Base-by-base conservation (phyloP, 2,329 filamentous ascomycete genomes). In the Metarhizium robertsii region DNA sequence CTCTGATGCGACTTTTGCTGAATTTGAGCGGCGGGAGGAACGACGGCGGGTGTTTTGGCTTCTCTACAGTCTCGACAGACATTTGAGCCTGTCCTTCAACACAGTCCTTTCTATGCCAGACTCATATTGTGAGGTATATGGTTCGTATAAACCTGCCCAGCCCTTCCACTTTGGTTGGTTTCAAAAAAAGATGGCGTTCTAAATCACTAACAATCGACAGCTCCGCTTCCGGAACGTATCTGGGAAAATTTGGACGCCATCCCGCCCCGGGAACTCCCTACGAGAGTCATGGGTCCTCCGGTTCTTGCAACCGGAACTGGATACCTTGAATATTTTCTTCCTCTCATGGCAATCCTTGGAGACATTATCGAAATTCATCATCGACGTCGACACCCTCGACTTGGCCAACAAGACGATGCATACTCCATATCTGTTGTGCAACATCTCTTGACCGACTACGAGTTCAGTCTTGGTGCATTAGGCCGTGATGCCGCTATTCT, bases 271-370 rank as follows among this genome's bases (percentile, higher is more conserved):
- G 64, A 65, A 10, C 60, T 74, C 10, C 72, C 73, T 0, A 58
- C 62, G 0, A 65, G 70, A 8, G 57, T 63, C 0, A 58, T 71
- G 3, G 75, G 75, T 0, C 73, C 75, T 2, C 69, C 72, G 0
- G 69, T 64, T 10, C 64, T 60, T 25, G 67, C 72, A 38, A 70
- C 71, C 0, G 75, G 76, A 1, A 69, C 69, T 4, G 71, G 72
- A 1, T 74, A 77, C 42, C 78, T 79, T 49, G 75, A 78, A 57
- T 79, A 73, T 57, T 79, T 79, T 53, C 63, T 79, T 4, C 76
- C 76, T 0, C 65, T 79, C 1, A 78, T 77, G 71, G 68, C 70
- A 1, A 74, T 78, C 6, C 68, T 78, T 0, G 76, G 76, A 0
- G 73, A 79, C 53, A 74, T 79, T 7, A 74, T 78, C 45, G 72